Evolutionary conservation across 192 early-diverging fungal genomes (phyloP), one percentile per base, ranked within the genome.

Genomic region (Cetraspora pellucida): DNA sequence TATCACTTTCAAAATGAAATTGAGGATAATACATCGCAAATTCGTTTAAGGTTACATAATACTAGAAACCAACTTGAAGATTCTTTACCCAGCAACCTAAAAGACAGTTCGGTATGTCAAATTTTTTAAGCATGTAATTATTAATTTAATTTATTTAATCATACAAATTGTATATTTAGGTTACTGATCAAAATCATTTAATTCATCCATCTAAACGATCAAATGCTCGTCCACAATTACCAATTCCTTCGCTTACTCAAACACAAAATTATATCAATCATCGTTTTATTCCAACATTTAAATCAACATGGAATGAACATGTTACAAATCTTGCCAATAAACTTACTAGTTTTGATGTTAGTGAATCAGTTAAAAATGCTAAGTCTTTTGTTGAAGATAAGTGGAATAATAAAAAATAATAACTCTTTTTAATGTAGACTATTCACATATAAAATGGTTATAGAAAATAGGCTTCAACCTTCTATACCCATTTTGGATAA

Each of bases 291-390:
- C 74, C 74, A 25, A 65, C 74, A 13, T 75, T 75, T 31, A 75
- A 75, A 64, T 43, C 74, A 25, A 27, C 61, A 47, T 75, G 74
- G 74, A 75, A 75, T 75, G 74, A 75, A 3, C 45, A 75, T 21
- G 49, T 75, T 50, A 28, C 25, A 43, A 46, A 14, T 10, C 16
- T 75, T 31, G 45, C 74, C 8, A 43, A 64, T 9, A 11, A 28
- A 10, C 21, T 75, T 6, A 75, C 25, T 64, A 50, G 63, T 46
- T 63, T 75, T 43, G 61, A 60, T 17, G 25, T 49, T 7, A 25
- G 63, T 54, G 74, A 64, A 19, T 5, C 60, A 5, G 17, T 3
- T 17, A 75, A 75, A 31, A 65, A 11, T 17, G 52, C 10, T 6
- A 72, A 37, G n/a, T 31, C 47, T 23, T 52, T 55, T 43, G 16